phyloP scores from a whole-genome alignment of 2,329 filamentous ascomycete species.

The Aspergillus terreus region DNA sequence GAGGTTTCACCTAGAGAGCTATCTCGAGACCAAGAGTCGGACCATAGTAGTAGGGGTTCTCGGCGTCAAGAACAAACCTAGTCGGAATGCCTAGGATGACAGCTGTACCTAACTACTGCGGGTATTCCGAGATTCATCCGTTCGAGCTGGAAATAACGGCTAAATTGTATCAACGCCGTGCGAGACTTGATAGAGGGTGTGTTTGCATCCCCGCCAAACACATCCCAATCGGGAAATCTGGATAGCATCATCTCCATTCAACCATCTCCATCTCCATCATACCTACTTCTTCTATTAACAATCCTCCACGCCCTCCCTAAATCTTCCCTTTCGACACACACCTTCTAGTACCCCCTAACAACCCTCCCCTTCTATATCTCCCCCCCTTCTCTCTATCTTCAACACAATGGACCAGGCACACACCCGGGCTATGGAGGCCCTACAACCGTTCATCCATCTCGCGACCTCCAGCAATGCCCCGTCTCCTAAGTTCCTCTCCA shows the following conservation, averaged over 20 bases:
- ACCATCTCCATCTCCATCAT: background rate
- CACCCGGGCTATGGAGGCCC: constrained; percentile 54
- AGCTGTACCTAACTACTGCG: no score
- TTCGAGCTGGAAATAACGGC: background rate
- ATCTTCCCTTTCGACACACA: no score
- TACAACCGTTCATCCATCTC: constrained; percentile 83
- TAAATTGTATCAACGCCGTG: no score
- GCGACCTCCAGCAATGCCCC: constrained; percentile 70
- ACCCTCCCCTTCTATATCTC: constrained; percentile 7
- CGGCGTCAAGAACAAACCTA: no score
- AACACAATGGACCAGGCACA: constrained; percentile 45
- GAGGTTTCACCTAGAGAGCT: no score
- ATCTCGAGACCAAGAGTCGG: no score
- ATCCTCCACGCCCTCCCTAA: no score
- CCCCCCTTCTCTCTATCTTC: background rate
- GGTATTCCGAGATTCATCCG: no score
- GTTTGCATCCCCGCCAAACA: constrained; percentile 8
- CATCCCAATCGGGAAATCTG: background rate
- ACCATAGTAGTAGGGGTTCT: no score
- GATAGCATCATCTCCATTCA: background rate
- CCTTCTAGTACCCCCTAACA: constrained; percentile 3
- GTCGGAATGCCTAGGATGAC: no score
- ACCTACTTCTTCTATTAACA: background rate
- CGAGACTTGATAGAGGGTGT: background rate
- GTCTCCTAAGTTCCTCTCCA: constrained; percentile 77